Evolutionary conservation across 2,329 filamentous ascomycete genomes (phyloP).

Genomic region (Xylariaceae sp.): DNA sequence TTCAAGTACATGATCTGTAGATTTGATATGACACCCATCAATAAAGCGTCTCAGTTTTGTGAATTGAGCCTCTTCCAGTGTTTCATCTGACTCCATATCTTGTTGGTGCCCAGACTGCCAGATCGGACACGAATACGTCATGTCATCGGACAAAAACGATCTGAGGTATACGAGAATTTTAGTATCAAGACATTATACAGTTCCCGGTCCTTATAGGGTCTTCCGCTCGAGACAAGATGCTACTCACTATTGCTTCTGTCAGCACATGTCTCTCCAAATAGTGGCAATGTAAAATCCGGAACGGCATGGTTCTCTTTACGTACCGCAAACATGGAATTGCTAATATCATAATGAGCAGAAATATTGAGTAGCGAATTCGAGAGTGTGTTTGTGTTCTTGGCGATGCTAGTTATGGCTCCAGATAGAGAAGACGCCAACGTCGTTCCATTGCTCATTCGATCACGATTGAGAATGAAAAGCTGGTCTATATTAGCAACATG

Average conservation of each 20-base stretch:
- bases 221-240: too few species aligned
- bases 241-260: too few species aligned
- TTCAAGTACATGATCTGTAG: constrained; percentile 67
- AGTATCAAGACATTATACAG: too few species aligned
- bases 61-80: constrained; percentile 63
- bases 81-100: constrained; percentile 47
- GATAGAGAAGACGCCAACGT: constrained; percentile 61
- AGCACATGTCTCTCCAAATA: too few species aligned
- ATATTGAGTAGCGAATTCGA: constrained; percentile 63
- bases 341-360: constrained; percentile 72
- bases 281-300: too few species aligned
- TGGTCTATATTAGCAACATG: constrained; percentile 35
- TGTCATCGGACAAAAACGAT: constrained; percentile 71
- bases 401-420: constrained; percentile 55
- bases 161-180: too few species aligned
- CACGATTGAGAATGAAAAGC: constrained; percentile 70
- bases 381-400: constrained; percentile 56
- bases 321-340: constrained; percentile 73
- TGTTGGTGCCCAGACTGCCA: constrained; percentile 53
- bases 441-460: constrained; percentile 60
- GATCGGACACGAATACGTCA: constrained; percentile 73
- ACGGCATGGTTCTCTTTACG: too few species aligned
- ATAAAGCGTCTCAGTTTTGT: constrained; percentile 67
- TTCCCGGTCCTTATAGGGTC: too few species aligned
- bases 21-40: constrained; percentile 60